A percentile compares a stretch with the other conserved stretches of the same genome.
Conservation (phyloP, 1,284 basidiomycete species). For the Porogramme epimiltina region DNA sequence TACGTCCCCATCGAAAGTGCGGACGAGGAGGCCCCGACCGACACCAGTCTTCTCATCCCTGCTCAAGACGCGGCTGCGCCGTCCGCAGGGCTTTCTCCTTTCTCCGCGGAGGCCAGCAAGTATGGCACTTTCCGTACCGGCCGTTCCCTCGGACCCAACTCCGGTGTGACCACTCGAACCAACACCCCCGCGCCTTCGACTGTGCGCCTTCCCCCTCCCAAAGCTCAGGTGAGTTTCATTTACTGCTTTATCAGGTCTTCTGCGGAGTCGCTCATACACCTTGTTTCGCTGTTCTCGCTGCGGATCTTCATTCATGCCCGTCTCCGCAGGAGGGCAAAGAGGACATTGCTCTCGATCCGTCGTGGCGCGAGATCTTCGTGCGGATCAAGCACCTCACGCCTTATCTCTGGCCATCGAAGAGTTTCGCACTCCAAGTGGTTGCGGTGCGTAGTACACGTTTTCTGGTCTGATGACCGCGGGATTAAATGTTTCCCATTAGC, state of each 20-base stretch:
- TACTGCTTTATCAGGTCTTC: slow-evolving; percentile 7
- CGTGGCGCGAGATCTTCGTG: slow-evolving; percentile 62
- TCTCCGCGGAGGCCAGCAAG: slow-evolving; percentile 53
- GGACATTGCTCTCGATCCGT: slow-evolving; percentile 62
- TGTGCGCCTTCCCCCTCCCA: slow-evolving; percentile 32
- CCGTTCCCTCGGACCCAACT: slow-evolving; percentile 50
- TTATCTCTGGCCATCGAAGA: slow-evolving; percentile 83
- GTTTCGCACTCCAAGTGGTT: slow-evolving; percentile 63
- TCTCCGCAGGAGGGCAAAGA: slow-evolving; percentile 48
- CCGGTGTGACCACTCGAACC: slow-evolving; percentile 59
- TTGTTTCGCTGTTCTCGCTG: slow-evolving; percentile 1
- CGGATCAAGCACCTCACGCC: slow-evolving; percentile 69
- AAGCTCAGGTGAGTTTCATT: slow-evolving; percentile 27
- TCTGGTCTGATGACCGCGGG: slow-evolving; percentile 1
- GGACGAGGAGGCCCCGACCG: slow-evolving; percentile 45
- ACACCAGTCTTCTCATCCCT: slow-evolving; percentile 55
- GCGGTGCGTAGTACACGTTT: slow-evolving; percentile 49
- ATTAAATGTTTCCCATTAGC: slow-evolving; percentile 37
- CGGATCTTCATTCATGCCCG: slow-evolving; percentile 1
- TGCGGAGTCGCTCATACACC: slow-evolving; percentile 7
- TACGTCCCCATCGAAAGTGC: slow-evolving; percentile 51
- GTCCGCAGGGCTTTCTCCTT: slow-evolving; percentile 49
- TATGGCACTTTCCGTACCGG: slow-evolving; percentile 73
- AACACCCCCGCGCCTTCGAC: slow-evolving; percentile 60
- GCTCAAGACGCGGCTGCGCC: slow-evolving; percentile 41